phyloP scores from a whole-genome alignment of 768 basidiomycete genomes.

The Hygrocybe coccinea region DNA sequence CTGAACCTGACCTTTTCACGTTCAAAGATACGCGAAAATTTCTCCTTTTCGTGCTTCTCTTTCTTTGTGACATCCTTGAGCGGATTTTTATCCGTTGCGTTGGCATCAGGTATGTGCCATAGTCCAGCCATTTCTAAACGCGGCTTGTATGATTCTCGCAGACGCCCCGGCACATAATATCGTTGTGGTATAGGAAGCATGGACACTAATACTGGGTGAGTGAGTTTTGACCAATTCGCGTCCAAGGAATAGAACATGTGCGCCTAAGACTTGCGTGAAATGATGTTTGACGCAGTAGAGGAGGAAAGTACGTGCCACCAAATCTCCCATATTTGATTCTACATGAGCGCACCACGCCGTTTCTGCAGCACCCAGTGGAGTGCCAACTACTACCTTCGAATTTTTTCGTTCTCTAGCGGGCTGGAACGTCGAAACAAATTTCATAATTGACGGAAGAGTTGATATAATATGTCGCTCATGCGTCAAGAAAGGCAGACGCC shows the following conservation, averaged over 20 bases:
- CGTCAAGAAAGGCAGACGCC: constrained; percentile 66
- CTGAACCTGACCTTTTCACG: constrained; percentile 52
- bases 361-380: constrained; percentile 45
- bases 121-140: constrained; percentile 61
- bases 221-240: constrained; percentile 59
- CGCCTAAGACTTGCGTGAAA: constrained; percentile 38
- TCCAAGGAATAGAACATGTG: constrained; percentile 58
- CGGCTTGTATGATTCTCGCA: constrained; percentile 51
- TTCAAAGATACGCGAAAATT: constrained; percentile 54
- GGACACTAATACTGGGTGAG: constrained; percentile 48
- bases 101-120: constrained; percentile 47
- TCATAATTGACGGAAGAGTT: constrained; percentile 56
- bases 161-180: constrained; percentile 65
- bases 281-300: neutral
- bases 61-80: constrained; percentile 33
- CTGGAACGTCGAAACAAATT: constrained; percentile 55
- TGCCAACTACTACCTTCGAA: constrained; percentile 11
- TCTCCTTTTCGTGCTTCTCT: constrained; percentile 31
- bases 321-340: constrained; percentile 60
- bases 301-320: constrained; percentile 53
- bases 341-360: constrained; percentile 64
- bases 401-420: constrained; percentile 22
- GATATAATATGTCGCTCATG: constrained; percentile 51
- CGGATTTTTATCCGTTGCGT: constrained; percentile 42
- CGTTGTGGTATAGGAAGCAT: constrained; percentile 63